Evolutionary conservation across 371 early-diverging fungal species (phyloP), one percentile per base, ranked within the genome.

Genomic region (Dinochytrium kinnereticum): DNA sequence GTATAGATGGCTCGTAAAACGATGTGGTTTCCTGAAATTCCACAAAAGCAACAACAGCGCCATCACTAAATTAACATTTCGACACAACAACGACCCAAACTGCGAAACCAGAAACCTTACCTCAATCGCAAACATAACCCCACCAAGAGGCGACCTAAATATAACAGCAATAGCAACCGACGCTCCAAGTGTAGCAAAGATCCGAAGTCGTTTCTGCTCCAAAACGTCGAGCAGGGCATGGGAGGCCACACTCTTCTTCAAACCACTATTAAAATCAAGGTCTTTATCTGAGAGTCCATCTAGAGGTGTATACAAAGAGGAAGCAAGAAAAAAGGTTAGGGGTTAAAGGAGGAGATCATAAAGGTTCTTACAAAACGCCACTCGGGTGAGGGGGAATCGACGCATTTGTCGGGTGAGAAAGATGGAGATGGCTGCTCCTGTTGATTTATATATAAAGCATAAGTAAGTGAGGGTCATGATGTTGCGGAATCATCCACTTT

Each of bases 121-220:
- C 61, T 81, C 81, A n/a, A 81, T 69, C 1, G 81, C 77, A 69
- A 81, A 81, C 68, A 81, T 55, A 1, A 79, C 79, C 2, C 81
- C 81, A 13, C 81, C 81, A n/a, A 81, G 21, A 0, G 81, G 81
- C 5, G 73, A 44, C 5, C 79, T 38, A 67, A 81, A 81, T 24
- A 81, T 78, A 38, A 75, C 81, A 19, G 75, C 30, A 59, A 81
- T 76, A 24, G 81, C 74, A 19, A 76, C 79, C 2, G 78, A 68
- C 0, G 81, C 77, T 2, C 81, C 81, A 10, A 79, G n/a, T 0
- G 81, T 81, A 10, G 78, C 76, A 71, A 75, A 81, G n/a, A 77
- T 30, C 15, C 79, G 71, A 1, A 78, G 33, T 7, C 61, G 51
- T 26, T 69, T 70, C 39, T 74, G 69, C 50, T 76, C 75, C 2